Conservation (phyloP, 2,329 filamentous ascomycete species). For the Penicillium thymicola region DNA sequence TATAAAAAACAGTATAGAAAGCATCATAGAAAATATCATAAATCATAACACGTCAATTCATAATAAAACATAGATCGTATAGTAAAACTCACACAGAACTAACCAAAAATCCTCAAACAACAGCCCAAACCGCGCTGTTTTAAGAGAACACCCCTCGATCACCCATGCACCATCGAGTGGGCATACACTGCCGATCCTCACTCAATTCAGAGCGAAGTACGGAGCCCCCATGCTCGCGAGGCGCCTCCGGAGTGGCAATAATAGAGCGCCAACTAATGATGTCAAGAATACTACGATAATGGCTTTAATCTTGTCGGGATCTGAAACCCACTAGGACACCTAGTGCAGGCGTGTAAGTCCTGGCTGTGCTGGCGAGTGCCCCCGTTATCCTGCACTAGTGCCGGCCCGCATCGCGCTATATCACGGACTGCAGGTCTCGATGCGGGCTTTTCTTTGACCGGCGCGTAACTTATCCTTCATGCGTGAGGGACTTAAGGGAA, state of each 20-base stretch:
- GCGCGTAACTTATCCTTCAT: neutral
- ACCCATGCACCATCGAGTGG: neutral
- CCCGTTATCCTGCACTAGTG: constrained; percentile 9
- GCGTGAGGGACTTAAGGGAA: neutral
- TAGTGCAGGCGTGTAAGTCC: constrained; percentile 15
- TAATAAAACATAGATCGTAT: neutral
- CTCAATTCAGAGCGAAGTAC: neutral
- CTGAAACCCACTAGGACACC: constrained; percentile 10
- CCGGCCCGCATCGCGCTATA: constrained; percentile 11
- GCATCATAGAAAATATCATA: constrained; percentile 4
- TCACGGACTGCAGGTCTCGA: constrained; percentile 8
- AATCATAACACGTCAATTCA: constrained; percentile 1
- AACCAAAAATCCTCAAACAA: neutral
- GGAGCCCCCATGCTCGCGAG: neutral
- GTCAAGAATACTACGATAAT: neutral
- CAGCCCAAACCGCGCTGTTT: neutral
- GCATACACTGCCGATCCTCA: neutral
- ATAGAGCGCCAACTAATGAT: neutral
- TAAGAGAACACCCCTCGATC: neutral
- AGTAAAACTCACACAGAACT: neutral
- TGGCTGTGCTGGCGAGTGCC: constrained; percentile 3
- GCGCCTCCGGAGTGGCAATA: neutral
- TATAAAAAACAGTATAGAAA: constrained; percentile 7
- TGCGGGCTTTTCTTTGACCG: neutral
- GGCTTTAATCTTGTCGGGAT: neutral